phyloP scores from a whole-genome alignment of 768 basidiomycete species.

The Lactarius hatsudake region DNA sequence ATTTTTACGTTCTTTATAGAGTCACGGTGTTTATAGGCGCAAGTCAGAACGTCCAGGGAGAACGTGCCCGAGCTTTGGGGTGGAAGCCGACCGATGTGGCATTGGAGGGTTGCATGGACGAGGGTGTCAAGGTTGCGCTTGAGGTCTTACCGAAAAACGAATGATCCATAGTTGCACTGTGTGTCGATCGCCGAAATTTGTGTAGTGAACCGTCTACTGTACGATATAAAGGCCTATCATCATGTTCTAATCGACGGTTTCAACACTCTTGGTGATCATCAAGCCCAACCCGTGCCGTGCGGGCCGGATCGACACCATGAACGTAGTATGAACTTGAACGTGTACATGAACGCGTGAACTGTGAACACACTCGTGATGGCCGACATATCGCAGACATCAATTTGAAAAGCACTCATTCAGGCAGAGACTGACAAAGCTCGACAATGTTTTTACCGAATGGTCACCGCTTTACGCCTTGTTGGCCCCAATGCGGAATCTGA shows the following conservation, averaged over 20 bases:
- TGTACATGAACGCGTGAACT: neutral
- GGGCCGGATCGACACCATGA: neutral
- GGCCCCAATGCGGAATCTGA: neutral
- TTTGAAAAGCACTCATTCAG: neutral
- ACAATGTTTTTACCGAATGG: neutral
- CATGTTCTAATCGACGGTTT: too few relatives aligned
- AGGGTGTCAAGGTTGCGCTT: neutral
- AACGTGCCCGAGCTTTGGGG: neutral
- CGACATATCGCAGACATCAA: neutral
- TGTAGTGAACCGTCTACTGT: neutral
- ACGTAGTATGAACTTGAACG: too few relatives aligned
- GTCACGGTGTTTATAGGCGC: neutral
- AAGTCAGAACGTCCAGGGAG: constrained; percentile 5
- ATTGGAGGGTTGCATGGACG: neutral
- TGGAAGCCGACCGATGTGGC: constrained; percentile 5
- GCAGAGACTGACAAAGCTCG: neutral
- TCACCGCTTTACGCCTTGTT: neutral
- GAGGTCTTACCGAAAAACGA: neutral
- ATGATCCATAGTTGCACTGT: neutral
- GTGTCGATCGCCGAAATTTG: neutral
- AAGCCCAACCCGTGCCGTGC: neutral
- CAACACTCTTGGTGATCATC: too few relatives aligned
- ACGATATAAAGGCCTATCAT: neutral
- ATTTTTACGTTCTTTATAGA: neutral
- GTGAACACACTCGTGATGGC: neutral